Evolutionary conservation across 2,329 filamentous ascomycete genomes (phyloP).

Genomic region (Atkinsonella hypoxylon): DNA sequence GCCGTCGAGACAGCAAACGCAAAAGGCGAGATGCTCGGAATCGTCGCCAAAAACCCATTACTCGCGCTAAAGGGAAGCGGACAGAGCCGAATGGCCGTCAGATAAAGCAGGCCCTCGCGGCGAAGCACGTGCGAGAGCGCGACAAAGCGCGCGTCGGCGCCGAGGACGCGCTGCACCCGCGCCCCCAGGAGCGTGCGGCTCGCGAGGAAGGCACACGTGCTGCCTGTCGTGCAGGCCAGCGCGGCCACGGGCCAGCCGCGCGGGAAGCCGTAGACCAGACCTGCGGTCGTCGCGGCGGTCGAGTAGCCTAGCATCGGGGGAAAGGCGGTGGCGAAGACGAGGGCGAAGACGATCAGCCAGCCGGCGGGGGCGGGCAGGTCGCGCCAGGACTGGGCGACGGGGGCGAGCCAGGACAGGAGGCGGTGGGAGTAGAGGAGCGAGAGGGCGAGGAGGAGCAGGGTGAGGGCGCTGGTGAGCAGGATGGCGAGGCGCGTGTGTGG

Average conservation of each 20-base stretch:
- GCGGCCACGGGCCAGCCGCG: slow-evolving; percentile 74
- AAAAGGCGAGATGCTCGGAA: slow-evolving; percentile 70
- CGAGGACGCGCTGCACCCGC: slow-evolving; percentile 72
- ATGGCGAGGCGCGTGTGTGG: no score
- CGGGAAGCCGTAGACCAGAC: slow-evolving; percentile 45
- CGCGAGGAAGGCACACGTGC: slow-evolving; percentile 66
- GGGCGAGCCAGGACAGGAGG: slow-evolving; percentile 65
- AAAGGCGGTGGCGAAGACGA: slow-evolving; percentile 68
- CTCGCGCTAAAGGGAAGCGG: slow-evolving; percentile 86
- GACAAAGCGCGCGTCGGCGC: slow-evolving; percentile 74
- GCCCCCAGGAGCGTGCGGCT: slow-evolving; percentile 66
- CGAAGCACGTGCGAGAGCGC: slow-evolving; percentile 81
- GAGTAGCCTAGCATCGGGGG: slow-evolving; percentile 84
- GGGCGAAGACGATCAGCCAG: slow-evolving; percentile 62
- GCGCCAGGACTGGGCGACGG: slow-evolving; percentile 67
- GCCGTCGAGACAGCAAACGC: slow-evolving; percentile 75
- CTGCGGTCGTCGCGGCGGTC: slow-evolving; percentile 47
- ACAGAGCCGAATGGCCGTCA: slow-evolving; percentile 86
- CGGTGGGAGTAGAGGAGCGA: slow-evolving; percentile 60
- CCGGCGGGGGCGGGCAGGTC: slow-evolving; percentile 54
- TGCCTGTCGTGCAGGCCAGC: slow-evolving; percentile 65
- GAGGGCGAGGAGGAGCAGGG: slow-evolving; percentile 2
- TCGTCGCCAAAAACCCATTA: slow-evolving; percentile 89
- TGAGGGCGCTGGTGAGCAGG: neutral
- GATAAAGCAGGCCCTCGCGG: slow-evolving; percentile 75